These are phyloP conservation scores for Podaxis pistillaris DNA, from an alignment of 768 basidiomycete genomes.

Conservation along the genomic window DNA sequence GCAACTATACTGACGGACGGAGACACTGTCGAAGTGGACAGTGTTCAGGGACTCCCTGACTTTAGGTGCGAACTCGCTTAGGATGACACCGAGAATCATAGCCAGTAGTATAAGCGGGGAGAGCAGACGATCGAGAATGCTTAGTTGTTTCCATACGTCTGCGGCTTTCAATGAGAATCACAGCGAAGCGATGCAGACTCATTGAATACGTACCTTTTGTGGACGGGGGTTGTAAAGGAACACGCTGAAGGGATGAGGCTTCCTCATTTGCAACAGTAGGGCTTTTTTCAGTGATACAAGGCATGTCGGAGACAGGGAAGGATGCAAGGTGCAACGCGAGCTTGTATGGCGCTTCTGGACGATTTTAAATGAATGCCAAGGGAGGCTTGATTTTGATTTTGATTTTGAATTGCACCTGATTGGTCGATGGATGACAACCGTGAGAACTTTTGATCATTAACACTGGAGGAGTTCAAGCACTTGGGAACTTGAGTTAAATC, in stretches of 20 bases:
- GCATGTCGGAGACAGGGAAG: neutral
- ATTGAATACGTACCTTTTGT: neutral
- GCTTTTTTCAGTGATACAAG: neutral
- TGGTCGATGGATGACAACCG: neutral
- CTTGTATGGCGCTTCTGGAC: neutral
- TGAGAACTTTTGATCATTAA: neutral
- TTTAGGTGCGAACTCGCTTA: slow-evolving; percentile 63
- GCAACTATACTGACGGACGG: slow-evolving; percentile 58
- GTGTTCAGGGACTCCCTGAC: slow-evolving; percentile 64
- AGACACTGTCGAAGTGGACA: slow-evolving; percentile 63
- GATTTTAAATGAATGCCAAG: neutral
- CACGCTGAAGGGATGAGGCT: neutral
- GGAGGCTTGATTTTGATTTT: slow-evolving; percentile 13
- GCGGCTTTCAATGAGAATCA: neutral
- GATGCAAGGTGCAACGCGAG: neutral
- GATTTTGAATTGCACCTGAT: slow-evolving; percentile 13
- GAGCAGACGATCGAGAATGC: slow-evolving; percentile 4
- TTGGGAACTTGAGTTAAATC: neutral
- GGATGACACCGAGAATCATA: slow-evolving; percentile 32
- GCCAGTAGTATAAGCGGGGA: slow-evolving; percentile 4
- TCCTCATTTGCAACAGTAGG: neutral
- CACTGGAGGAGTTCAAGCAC: neutral
- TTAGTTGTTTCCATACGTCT: slow-evolving; percentile 11
- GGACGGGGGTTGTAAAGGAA: neutral
- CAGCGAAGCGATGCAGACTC: neutral